A percentile compares a stretch with the other conserved stretches of the same genome.
Conservation (phyloP, 2,329 filamentous ascomycete genomes). For the Aureobasidium mangrovei region DNA sequence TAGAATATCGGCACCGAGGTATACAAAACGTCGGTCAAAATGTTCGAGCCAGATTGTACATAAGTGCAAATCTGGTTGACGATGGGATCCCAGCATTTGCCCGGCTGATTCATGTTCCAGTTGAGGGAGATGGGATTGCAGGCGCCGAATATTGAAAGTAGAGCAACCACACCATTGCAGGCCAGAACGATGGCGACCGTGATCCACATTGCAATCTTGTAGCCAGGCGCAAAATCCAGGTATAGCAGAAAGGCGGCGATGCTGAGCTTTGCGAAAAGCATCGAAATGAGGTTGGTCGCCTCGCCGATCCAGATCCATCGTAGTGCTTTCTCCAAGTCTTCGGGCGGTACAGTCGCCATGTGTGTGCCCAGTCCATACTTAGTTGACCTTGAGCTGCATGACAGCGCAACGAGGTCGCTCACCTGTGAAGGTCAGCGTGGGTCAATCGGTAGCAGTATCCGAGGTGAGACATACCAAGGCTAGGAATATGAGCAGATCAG, state of each 20-base stretch:
- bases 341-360: constrained; percentile 4
- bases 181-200: constrained; percentile 13
- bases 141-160: constrained; percentile 10
- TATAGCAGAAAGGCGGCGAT: constrained; percentile 15
- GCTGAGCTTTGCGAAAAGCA: constrained; percentile 17
- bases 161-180: constrained; percentile 12
- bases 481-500: constrained; percentile 14
- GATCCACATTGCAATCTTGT: constrained; percentile 14
- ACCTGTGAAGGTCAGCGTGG: neutral
- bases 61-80: constrained; percentile 13
- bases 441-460: neutral
- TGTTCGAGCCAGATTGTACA: constrained; percentile 13
- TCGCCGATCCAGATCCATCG: constrained; percentile 13
- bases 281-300: constrained; percentile 13
- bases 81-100: constrained; percentile 12
- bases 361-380: constrained; percentile 15
- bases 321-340: neutral
- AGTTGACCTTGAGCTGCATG: constrained; percentile 4
- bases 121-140: constrained; percentile 12
- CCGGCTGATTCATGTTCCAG: constrained; percentile 14
- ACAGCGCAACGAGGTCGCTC: constrained; percentile 12
- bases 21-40: constrained; percentile 15
- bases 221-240: constrained; percentile 15
- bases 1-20: constrained; percentile 14
- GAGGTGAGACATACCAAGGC: constrained; percentile 10